phyloP scores from a whole-genome alignment of 2,329 filamentous ascomycete genomes.

The Sporothrix mexicana region DNA sequence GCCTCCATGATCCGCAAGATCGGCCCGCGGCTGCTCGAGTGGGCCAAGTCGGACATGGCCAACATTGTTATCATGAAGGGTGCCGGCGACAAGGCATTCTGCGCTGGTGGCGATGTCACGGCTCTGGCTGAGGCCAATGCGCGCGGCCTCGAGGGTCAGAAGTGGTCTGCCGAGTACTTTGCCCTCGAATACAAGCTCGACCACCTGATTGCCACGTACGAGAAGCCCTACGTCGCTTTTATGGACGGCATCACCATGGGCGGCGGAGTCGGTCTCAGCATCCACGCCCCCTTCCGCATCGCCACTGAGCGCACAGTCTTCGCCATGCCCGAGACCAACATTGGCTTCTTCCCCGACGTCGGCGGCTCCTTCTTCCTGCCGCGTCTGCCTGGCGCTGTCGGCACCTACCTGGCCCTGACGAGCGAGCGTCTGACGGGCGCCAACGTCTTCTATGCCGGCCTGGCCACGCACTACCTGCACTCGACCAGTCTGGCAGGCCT shows the following conservation, averaged over 20 bases:
- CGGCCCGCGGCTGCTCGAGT: slow-evolving; percentile 84
- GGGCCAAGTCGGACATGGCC: slow-evolving; percentile 92
- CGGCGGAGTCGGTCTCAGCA: slow-evolving; percentile 89
- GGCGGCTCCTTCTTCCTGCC: slow-evolving; percentile 96
- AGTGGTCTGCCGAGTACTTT: slow-evolving; percentile 83
- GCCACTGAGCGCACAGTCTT: slow-evolving; percentile 95
- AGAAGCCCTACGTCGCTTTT: slow-evolving; percentile 90
- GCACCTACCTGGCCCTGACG: slow-evolving; percentile 92
- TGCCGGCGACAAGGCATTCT: slow-evolving; percentile 82
- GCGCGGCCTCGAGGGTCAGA: slow-evolving; percentile 70
- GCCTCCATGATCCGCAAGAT: slow-evolving; percentile 97
- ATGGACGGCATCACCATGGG: slow-evolving; percentile 99
- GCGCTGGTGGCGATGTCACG: slow-evolving; percentile 89
- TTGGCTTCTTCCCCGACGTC: slow-evolving; percentile 98
- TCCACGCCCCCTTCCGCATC: slow-evolving; percentile 95
- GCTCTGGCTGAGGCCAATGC: slow-evolving; percentile 77
- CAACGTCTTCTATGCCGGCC: slow-evolving; percentile 86
- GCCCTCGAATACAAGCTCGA: slow-evolving; percentile 94
- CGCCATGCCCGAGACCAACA: slow-evolving; percentile 98
- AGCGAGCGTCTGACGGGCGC: slow-evolving; percentile 81
- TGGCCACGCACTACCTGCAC: slow-evolving; percentile 96
- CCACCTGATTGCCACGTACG: slow-evolving; percentile 91
- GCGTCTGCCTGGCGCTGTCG: slow-evolving; percentile 81
- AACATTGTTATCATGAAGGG: slow-evolving; percentile 94
- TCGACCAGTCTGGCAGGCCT: slow-evolving; percentile 82